These are phyloP conservation scores for Lentinula lateritia DNA, from an alignment of 768 basidiomycete genomes.

Conservation along the genomic window DNA sequence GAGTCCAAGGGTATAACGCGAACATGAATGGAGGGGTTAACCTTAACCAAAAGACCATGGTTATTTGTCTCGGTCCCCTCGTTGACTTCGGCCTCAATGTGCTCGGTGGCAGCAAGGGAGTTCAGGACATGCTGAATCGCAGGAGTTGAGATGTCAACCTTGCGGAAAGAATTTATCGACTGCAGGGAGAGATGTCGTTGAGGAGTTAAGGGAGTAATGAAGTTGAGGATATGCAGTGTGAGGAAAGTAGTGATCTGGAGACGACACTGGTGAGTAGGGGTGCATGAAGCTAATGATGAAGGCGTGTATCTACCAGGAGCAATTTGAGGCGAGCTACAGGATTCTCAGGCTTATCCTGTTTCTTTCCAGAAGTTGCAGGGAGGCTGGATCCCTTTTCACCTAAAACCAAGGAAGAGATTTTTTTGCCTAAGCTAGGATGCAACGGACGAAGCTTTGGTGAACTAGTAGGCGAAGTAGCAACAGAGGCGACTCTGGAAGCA, in stretches of 20 bases:
- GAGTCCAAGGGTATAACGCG: constrained; percentile 31
- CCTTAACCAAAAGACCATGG: constrained; percentile 49
- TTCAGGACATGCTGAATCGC: constrained; percentile 54
- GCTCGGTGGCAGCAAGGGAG: constrained; percentile 37
- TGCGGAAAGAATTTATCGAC: constrained; percentile 27
- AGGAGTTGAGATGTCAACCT: constrained; percentile 67
- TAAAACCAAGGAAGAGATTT: constrained; percentile 7
- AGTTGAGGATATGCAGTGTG: constrained; percentile 85
- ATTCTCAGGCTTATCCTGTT: constrained; percentile 56
- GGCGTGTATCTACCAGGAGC: constrained; percentile 55
- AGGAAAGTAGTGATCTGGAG: constrained; percentile 83
- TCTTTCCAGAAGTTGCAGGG: constrained; percentile 16
- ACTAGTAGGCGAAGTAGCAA: constrained; percentile 21
- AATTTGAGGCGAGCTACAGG: constrained; percentile 88
- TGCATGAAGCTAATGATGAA: not conserved
- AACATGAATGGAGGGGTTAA: constrained; percentile 56
- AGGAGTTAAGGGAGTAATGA: constrained; percentile 83
- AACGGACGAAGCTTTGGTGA: constrained; percentile 3
- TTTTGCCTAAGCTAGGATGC: constrained; percentile 4
- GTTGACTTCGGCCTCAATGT: not conserved
- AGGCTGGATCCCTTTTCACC: constrained; percentile 35
- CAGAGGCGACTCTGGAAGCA: constrained; percentile 22
- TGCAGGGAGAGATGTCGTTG: constrained; percentile 27
- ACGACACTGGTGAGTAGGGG: not conserved
- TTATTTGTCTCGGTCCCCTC: constrained; percentile 8